A percentile compares a stretch with the other conserved stretches of the same genome.
Conservation (phyloP, 495 filamentous ascomycete species). For the Hypoxylon subgilvum region DNA sequence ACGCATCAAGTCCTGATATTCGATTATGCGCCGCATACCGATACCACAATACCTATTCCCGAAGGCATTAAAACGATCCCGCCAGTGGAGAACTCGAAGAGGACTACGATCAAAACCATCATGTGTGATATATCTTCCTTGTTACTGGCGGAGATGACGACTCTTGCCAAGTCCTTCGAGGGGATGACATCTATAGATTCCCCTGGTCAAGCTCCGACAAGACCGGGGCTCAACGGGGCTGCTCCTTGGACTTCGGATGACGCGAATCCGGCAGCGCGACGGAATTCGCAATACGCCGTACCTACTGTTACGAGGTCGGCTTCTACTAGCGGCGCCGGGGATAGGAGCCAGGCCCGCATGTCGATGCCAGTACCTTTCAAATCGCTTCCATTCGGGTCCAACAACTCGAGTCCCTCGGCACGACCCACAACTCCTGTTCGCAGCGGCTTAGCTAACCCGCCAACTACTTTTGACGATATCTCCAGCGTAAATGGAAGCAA, state of each 20-base stretch:
- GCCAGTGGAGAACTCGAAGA: conserved; percentile 69
- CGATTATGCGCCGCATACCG: conserved; percentile 61
- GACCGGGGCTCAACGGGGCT: conserved; percentile 44
- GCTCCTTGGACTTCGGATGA: conserved; percentile 47
- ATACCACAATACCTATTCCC: conserved; percentile 56
- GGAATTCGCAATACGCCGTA: conserved; percentile 61
- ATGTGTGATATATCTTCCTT: conserved; percentile 89
- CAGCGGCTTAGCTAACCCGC: conserved; percentile 60
- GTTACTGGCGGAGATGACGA: conserved; percentile 85
- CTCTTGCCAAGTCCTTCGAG: conserved; percentile 83
- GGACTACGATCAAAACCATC: conserved; percentile 92
- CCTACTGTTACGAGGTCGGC: conserved; percentile 51
- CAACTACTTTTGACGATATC: conserved; percentile 77
- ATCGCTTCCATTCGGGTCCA: conserved; percentile 44
- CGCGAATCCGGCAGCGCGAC: conserved; percentile 45
- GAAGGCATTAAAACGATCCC: conserved; percentile 75
- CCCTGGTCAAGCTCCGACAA: conserved; percentile 55
- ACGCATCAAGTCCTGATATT: conserved; percentile 82
- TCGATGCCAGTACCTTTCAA: conserved; percentile 65
- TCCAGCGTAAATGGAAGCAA: conserved; percentile 49
- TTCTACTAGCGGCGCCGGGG: conserved; percentile 54
- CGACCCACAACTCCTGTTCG: conserved; percentile 61
- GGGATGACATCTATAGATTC: conserved; percentile 80
- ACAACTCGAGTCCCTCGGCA: conserved; percentile 55
- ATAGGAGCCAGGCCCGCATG: conserved; percentile 68